Evolutionary conservation across 306 rosid species (phyloP), one percentile per base, ranked within the genome.

Genomic region (Quercus rubra): DNA sequence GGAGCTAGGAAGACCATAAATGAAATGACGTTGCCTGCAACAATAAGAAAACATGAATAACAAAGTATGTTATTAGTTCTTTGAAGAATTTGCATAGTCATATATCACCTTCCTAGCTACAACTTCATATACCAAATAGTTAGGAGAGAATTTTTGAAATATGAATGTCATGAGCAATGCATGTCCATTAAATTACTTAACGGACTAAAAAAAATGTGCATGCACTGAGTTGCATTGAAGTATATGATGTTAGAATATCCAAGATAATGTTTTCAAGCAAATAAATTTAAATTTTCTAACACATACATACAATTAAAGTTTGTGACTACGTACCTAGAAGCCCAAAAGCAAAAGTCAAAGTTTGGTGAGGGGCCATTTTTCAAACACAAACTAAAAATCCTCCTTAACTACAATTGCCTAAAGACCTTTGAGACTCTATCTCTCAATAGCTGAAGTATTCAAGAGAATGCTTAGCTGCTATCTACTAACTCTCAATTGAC

Each of bases 1-100:
- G 99, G 99, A 81, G 98, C 89, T 33, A 96, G 94, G 88, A 83
- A 93, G 82, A 96, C 98, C 82, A 88, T 74, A 43, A 96, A 89
- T 75, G 99, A 96, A 82, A 96, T 86, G 75, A 85, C 30, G 85
- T 93, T 96, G 82, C 99, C 99, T 95, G 54, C 54, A 41, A 15
- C 23, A 75, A 73, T 77, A 73, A 71, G 77, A 17, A 83, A 55
- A 38, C 6, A 18, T 30, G 12, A 79, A 31, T 19, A 46, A 64
- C 21, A 33, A 27, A 17, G 46, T 19, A 52, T 31, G 35, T 81
- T 17, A 81, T 81, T 10, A 81, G 73, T 54, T 74, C 78, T 74
- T 13, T 66, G 73, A 63, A 43, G 6, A 73, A 59, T 21, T n/a
- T 35, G 8, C 21, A 15, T 63, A 15, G 20, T 38, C 46, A 17